Base-by-base conservation (phyloP, 2,329 filamentous ascomycete genomes). In the Cercospora nicotianae region DNA sequence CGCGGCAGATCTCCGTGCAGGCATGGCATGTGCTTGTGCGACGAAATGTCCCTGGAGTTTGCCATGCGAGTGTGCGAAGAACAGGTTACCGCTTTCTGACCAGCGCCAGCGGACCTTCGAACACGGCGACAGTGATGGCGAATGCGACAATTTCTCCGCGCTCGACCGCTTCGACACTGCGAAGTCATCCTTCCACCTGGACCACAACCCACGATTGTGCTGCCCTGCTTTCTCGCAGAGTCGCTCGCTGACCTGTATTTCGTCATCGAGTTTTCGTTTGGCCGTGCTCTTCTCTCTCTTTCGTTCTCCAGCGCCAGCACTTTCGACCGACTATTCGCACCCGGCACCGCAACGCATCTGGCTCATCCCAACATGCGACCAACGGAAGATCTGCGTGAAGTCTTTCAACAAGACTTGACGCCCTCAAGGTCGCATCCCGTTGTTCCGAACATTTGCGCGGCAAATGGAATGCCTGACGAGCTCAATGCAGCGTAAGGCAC, bases 391-490 rank as follows among this genome's bases (percentile, higher is more conserved):
- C 28, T 33, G 53, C 30, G 26, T 33, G 53, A 30, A 3, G 53
- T 58, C 53, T 58, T 58, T 58, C 53, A 58, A 58, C 28, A 30
- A 58, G 53, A 58, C 53, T 58, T 30, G 26, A 58, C 16, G 53
- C 53, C 3, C 3, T 58, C 23, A n/a, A 30, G 53, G 53, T 13
- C 26, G n/a, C 30, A 18, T 58, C 30, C 26, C 13, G 18, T 51
- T 26, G 45, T 23, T 51, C 20, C 9, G 45, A 51, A 13, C 45
- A 51, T 23, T 26, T 23, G 45, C 18, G 18, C 45, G 45, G 45
- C 45, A 51, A 58, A 58, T 58, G 28, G 16, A 20, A 58, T 58
- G 53, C 26, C 30, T 58, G 53, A 58, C 26, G 30, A 26, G 53
- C 28, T 18, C 53, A 33, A 58, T 30, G 45, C 45, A 23, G 20